Base-by-base conservation (phyloP, 805 yeast species). In the Yarrowia divulgata region DNA sequence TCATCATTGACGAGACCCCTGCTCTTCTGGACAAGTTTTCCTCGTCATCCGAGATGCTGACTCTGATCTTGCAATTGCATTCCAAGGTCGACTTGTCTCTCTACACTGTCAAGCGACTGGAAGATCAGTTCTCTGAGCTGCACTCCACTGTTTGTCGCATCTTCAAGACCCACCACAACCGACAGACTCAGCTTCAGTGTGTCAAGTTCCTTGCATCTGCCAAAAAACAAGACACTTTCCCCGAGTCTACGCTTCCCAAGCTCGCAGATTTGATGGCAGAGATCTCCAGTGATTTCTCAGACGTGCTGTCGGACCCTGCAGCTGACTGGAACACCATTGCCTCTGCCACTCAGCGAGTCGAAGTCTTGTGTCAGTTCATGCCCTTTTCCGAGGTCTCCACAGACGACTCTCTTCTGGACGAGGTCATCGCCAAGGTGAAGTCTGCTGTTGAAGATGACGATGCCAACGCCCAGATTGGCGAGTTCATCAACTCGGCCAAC, bases 171-270 rank as follows among this genome's bases (percentile, higher is more conserved):
- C 57, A 63, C 48, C 48, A 63, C 57, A 48, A 39, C 32, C 35
- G 57, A 9, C 57, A 46, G 45, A 32, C 48, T 5, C 57, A 37
- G 48, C 29, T 49, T n/a, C 48, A 48, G 50, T 63, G 68, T 49
- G 68, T 37, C 35, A 48, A 48, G 45, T 63, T 63, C 39, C 57
- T 63, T 35, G 55, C 45, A 16, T 37, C 43, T n/a, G 48, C 68
- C 13, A 63, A 49, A 48, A 37, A 35, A 13, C 46, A 63, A 29
- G 68, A 49, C 29, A 23, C 48, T 29, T 63, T 63, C 57, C 68
- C 68, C 46, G 68, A 63, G n/a, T 48, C 68, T 13, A 63, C 68
- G 9, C 39, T 49, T 10, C 57, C 68, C 23, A 63, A 63, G 45
- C 32, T 63, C 4, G 57, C 57, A 1, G 68, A 48, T 14, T 9